A percentile compares a stretch with the other conserved stretches of the same genome.
Conservation (phyloP, 768 basidiomycete genomes). For the Xerocomellus chrysenteron region DNA sequence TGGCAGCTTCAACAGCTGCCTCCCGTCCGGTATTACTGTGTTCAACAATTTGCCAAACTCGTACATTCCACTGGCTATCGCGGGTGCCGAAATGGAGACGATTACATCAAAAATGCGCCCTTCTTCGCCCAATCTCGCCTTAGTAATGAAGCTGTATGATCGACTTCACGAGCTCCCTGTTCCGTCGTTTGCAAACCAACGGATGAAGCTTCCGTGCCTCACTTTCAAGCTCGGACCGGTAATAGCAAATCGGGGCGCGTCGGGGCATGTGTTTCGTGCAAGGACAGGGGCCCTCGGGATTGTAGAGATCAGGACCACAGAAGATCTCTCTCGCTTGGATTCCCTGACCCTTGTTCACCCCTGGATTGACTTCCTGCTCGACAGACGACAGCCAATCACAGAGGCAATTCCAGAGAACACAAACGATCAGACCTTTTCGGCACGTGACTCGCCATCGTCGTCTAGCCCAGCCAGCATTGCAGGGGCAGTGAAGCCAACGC, state of each 20-base stretch:
- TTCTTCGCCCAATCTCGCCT: neutral
- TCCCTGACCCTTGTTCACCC: neutral
- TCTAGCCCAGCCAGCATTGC: neutral
- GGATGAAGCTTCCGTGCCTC: slow-evolving; percentile 1
- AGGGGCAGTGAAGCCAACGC: neutral
- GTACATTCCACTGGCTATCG: too few relatives aligned
- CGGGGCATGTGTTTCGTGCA: too few relatives aligned
- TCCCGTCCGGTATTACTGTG: too few relatives aligned
- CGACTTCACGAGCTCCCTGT: neutral
- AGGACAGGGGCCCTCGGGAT: too few relatives aligned
- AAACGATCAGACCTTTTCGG: too few relatives aligned
- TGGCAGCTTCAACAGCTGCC: too few relatives aligned
- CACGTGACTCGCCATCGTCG: too few relatives aligned
- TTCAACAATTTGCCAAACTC: too few relatives aligned
- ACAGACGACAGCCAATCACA: neutral
- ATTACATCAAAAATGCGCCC: neutral
- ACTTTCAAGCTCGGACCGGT: slow-evolving; percentile 1
- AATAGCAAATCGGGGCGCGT: too few relatives aligned
- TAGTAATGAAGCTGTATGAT: neutral
- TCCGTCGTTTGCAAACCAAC: neutral
- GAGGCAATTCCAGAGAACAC: neutral
- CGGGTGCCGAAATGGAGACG: neutral
- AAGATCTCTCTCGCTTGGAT: too few relatives aligned
- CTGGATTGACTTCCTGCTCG: slow-evolving; percentile 10
- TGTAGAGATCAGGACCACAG: too few relatives aligned